phyloP scores from a whole-genome alignment of 208 protist genomes.

The Crithidia bombi region DNA sequence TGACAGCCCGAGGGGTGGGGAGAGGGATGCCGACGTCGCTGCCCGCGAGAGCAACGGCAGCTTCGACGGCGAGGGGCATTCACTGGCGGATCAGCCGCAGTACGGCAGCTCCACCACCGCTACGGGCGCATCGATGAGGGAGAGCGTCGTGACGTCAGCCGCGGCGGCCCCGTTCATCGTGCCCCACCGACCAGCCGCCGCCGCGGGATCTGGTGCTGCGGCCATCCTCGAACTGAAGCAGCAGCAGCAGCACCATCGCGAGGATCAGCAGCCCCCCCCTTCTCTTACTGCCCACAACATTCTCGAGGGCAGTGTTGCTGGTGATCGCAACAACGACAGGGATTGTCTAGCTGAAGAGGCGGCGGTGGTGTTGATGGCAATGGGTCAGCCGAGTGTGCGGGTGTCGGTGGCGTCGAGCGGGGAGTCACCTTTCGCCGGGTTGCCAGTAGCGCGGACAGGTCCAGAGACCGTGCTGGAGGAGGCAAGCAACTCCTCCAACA shows the following conservation, averaged over 20 bases:
- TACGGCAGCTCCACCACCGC: slow-evolving; percentile 10
- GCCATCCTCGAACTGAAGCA: slow-evolving; percentile 41
- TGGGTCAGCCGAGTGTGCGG: slow-evolving; percentile 4
- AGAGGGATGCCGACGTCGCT: not conserved
- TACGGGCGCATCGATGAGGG: not conserved
- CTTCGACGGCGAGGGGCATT: not conserved
- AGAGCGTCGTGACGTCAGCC: slow-evolving; percentile 5
- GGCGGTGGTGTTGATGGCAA: not conserved
- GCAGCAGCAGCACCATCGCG: slow-evolving; percentile 8
- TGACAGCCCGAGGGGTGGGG: not conserved
- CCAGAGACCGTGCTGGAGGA: not conserved
- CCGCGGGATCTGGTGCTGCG: slow-evolving; percentile 39
- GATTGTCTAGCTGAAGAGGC: not conserved
- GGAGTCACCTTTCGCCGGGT: not conserved
- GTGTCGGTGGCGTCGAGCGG: slow-evolving; percentile 12
- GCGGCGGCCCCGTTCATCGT: slow-evolving; percentile 5
- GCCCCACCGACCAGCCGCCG: slow-evolving; percentile 29
- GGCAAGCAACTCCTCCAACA: slow-evolving; percentile 15
- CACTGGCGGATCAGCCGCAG: not conserved
- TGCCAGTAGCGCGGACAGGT: not conserved
- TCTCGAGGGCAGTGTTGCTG: not conserved
- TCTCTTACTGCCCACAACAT: not conserved
- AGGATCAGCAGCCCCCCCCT: not conserved
- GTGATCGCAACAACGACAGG: not conserved
- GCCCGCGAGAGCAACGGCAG: not conserved